phyloP scores from a whole-genome alignment of 2,329 filamentous ascomycete genomes.

The Venturia asperata region DNA sequence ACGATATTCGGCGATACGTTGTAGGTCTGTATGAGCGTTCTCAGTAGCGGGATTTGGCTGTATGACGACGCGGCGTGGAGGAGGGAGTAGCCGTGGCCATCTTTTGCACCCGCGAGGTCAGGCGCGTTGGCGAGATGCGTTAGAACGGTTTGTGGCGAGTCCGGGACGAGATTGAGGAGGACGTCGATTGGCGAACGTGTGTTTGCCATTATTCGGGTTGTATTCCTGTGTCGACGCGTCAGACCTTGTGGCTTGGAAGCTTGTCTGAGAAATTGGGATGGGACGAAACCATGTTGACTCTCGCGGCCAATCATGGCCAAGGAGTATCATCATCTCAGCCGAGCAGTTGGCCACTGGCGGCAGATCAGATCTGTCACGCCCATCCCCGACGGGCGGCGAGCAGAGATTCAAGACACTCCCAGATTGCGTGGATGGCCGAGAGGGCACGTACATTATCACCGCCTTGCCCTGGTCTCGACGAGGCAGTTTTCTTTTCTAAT shows the following conservation, averaged over 20 bases:
- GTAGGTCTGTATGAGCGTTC: constrained; percentile 67
- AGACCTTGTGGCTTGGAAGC: neutral
- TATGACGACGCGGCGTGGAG: constrained; percentile 92
- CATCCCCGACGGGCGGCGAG: neutral
- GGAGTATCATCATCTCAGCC: neutral
- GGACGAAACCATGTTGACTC: neutral
- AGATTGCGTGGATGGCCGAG: neutral
- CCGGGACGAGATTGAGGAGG: constrained; percentile 59
- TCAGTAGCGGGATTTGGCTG: constrained; percentile 74
- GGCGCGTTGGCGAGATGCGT: constrained; percentile 67
- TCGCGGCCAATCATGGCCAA: neutral
- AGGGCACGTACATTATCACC: neutral
- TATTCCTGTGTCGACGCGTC: neutral
- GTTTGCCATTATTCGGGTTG: constrained; percentile 12
- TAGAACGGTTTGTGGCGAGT: constrained; percentile 68
- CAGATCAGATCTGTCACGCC: too few relatives aligned
- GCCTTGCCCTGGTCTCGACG: too few relatives aligned
- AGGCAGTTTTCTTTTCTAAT: too few relatives aligned
- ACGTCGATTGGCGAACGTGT: constrained; percentile 28
- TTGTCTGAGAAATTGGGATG: neutral
- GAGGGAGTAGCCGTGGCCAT: constrained; percentile 89
- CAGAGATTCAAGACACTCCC: neutral
- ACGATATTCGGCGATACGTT: constrained; percentile 70
- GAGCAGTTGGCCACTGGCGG: neutral
- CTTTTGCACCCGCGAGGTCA: constrained; percentile 67